These are phyloP conservation scores for Perkinsus marinus DNA, from an alignment of 169 alveolate species.

Conservation along the genomic window DNA sequence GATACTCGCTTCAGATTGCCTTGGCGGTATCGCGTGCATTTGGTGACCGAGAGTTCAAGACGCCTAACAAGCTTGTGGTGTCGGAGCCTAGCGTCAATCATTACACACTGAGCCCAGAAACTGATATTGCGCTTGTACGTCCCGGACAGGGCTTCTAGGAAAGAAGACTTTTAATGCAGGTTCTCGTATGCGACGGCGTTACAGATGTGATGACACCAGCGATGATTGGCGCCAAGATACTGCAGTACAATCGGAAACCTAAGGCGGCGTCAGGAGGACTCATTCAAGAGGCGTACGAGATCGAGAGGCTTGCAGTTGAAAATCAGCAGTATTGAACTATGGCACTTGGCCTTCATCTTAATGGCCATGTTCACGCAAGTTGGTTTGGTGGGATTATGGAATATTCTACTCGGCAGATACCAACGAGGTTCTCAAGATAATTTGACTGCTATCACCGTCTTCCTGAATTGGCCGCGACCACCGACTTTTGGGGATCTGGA, in stretches of 20 bases:
- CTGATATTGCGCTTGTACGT: background rate
- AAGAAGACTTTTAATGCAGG: background rate
- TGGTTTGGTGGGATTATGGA: no score
- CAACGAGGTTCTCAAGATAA: background rate
- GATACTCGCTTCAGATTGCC: background rate
- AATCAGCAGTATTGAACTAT: no score
- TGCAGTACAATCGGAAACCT: background rate
- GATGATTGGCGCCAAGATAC: background rate
- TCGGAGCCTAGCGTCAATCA: background rate
- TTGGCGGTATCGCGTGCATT: background rate
- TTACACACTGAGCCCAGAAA: background rate
- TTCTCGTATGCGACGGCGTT: background rate
- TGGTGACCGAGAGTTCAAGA: background rate
- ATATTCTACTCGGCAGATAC: no score
- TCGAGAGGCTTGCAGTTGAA: no score
- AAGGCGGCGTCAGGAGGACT: background rate
- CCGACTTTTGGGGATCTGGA: background rate
- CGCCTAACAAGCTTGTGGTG: background rate
- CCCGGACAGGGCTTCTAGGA: no score
- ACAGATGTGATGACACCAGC: background rate
- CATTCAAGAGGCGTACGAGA: background rate
- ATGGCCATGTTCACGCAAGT: no score
- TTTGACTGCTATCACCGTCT: background rate
- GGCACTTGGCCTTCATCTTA: no score
- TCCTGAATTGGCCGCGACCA: background rate